These are phyloP conservation scores for Ogataea kodamae DNA, from an alignment of 805 yeast species.

Conservation along the genomic window DNA sequence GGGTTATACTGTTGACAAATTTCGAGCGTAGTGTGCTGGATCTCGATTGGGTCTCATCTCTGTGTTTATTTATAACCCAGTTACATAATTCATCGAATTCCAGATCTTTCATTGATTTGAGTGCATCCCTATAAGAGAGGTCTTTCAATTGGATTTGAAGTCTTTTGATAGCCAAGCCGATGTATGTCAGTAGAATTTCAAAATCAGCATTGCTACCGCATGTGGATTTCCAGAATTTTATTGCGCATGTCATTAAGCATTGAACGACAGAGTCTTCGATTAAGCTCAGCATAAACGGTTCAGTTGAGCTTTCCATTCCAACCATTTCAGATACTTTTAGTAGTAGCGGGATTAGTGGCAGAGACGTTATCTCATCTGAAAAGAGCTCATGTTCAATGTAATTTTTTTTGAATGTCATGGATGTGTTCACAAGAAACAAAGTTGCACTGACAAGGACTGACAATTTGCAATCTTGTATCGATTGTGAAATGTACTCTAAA, in stretches of 20 bases:
- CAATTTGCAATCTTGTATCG: too few species aligned
- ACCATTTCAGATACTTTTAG: too few species aligned
- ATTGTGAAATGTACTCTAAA: too few species aligned
- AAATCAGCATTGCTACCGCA: conserved; percentile 52
- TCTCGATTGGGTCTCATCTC: too few species aligned
- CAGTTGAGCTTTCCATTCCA: too few species aligned
- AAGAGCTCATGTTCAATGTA: conserved; percentile 65
- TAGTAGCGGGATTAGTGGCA: too few species aligned
- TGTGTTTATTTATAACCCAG: too few species aligned
- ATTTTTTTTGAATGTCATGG: conserved; percentile 57
- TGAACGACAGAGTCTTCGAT: conserved; percentile 53
- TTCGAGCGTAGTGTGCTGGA: too few species aligned
- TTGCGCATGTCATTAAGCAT: conserved; percentile 51
- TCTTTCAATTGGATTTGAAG: conserved; percentile 21
- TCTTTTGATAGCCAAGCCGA: conserved; percentile 28
- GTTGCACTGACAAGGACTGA: conserved; percentile 52
- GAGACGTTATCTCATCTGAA: conserved; percentile 48
- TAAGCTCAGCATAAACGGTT: conserved; percentile 34
- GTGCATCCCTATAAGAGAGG: conserved; percentile 41
- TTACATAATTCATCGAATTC: conserved; percentile 51
- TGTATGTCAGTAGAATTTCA: too few species aligned
- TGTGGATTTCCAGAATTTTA: conserved; percentile 64
- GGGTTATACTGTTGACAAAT: too few species aligned
- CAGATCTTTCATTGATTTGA: conserved; percentile 39
- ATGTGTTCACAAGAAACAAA: conserved; percentile 52